Evolutionary conservation across 2,329 filamentous ascomycete genomes (phyloP).

Genomic region (Neofusicoccum umdonicola): DNA sequence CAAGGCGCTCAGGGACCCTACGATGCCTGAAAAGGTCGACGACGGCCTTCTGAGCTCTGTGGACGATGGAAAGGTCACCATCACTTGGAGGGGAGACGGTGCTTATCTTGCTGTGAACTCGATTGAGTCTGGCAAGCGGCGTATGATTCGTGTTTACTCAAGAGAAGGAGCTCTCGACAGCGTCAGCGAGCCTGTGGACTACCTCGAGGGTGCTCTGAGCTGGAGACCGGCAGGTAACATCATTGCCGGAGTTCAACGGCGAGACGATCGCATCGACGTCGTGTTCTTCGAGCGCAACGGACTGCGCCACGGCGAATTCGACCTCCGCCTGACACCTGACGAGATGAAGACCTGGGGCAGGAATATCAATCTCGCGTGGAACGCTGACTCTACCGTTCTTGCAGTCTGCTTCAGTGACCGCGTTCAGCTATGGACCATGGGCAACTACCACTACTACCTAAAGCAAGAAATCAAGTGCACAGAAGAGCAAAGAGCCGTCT

Average conservation of each 20-base stretch:
- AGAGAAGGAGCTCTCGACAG: constrained; percentile 88
- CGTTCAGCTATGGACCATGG: constrained; percentile 93
- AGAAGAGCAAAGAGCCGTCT: constrained; percentile 12
- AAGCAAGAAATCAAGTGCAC: constrained; percentile 73
- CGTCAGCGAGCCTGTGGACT: constrained; percentile 91
- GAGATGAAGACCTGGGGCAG: constrained; percentile 56
- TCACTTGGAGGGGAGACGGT: constrained; percentile 94
- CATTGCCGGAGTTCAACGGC: constrained; percentile 78
- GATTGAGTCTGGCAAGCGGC: constrained; percentile 65
- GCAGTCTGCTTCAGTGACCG: constrained; percentile 73
- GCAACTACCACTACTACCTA: constrained; percentile 97
- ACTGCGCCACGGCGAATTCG: constrained; percentile 92
- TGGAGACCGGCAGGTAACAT: constrained; percentile 92
- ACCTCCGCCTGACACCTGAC: constrained; percentile 65
- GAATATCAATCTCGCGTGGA: constrained; percentile 75
- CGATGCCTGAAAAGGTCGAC: constrained; percentile 88
- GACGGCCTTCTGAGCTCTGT: constrained; percentile 70
- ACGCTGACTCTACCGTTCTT: constrained; percentile 85
- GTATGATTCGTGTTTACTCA: constrained; percentile 85
- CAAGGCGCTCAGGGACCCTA: constrained; percentile 83
- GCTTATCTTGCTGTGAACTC: constrained; percentile 85
- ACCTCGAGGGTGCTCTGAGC: constrained; percentile 80
- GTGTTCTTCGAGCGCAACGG: constrained; percentile 97
- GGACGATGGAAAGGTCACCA: constrained; percentile 70
- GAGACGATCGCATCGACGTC: constrained; percentile 69